Conservation (phyloP, 2,329 filamentous ascomycete genomes). For the Blastomyces percursus region DNA sequence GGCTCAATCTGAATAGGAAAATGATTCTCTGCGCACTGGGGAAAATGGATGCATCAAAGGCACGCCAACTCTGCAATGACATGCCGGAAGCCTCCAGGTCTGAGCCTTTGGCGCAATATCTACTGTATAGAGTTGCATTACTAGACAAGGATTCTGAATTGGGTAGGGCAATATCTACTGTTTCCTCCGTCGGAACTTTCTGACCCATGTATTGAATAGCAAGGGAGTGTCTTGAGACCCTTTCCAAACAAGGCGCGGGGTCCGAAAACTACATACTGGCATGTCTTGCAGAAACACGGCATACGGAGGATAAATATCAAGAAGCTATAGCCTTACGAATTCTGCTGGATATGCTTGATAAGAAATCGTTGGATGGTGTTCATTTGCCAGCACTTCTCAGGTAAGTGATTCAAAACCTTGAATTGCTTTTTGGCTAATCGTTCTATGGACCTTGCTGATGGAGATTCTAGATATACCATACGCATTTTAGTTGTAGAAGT, state of each 20-base stretch:
- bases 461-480: slow-evolving; percentile 30
- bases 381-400: slow-evolving; percentile 55
- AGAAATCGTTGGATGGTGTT: slow-evolving; percentile 37
- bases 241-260: slow-evolving; percentile 45
- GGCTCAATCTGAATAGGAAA: slow-evolving; percentile 46
- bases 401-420: slow-evolving; percentile 30
- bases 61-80: slow-evolving; percentile 44
- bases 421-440: background rate
- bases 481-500: slow-evolving; percentile 38
- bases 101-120: slow-evolving; percentile 57
- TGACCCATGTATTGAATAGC: slow-evolving; percentile 33
- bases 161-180: slow-evolving; percentile 25
- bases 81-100: slow-evolving; percentile 50
- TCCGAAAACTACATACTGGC: slow-evolving; percentile 61
- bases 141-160: slow-evolving; percentile 45
- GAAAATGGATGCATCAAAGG: slow-evolving; percentile 44
- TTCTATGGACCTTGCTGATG: background rate
- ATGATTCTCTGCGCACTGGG: slow-evolving; percentile 59
- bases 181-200: slow-evolving; percentile 10
- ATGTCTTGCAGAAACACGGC: slow-evolving; percentile 66
- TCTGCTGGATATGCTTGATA: slow-evolving; percentile 48
- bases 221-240: slow-evolving; percentile 50
- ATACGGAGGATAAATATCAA: slow-evolving; percentile 50
- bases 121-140: slow-evolving; percentile 65
- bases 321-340: slow-evolving; percentile 49